Evolutionary conservation across 2,329 filamentous ascomycete species (phyloP).

Genomic region (Sphaceloma murrayae): DNA sequence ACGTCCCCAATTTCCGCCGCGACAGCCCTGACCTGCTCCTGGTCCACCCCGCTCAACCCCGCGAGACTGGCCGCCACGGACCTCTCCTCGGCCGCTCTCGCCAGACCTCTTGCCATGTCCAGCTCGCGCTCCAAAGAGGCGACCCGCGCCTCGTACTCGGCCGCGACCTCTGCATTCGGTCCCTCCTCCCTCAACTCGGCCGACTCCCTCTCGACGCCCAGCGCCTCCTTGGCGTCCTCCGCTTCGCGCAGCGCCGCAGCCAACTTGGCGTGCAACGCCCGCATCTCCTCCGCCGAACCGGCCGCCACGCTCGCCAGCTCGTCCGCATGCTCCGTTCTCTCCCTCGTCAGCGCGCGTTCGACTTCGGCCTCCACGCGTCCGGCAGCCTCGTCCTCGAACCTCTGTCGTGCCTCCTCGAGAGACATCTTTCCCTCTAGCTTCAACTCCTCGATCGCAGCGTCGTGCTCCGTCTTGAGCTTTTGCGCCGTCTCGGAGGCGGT

Average conservation of each 20-base stretch:
- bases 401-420: conserved; percentile 3
- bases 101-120: not conserved
- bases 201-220: not conserved
- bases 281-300: not conserved
- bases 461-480: not conserved
- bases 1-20: conserved; percentile 9
- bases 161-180: not conserved
- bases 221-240: not conserved
- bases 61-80: conserved; percentile 1
- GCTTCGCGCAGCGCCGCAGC: not conserved
- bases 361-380: not conserved
- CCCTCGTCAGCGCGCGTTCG: not conserved
- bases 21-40: conserved; percentile 8
- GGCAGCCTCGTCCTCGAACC: not conserved
- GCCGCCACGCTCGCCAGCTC: not conserved
- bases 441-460: not conserved
- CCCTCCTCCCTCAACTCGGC: not conserved
- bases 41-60: not conserved
- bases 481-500: not conserved
- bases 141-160: not conserved
- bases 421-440: not conserved
- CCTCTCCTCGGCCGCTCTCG: not conserved
- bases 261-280: not conserved
- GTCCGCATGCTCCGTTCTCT: not conserved
- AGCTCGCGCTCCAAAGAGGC: not conserved